These are phyloP conservation scores for Eutrema japonicum DNA, from an alignment of 345 rosid genomes.

Conservation along the genomic window DNA sequence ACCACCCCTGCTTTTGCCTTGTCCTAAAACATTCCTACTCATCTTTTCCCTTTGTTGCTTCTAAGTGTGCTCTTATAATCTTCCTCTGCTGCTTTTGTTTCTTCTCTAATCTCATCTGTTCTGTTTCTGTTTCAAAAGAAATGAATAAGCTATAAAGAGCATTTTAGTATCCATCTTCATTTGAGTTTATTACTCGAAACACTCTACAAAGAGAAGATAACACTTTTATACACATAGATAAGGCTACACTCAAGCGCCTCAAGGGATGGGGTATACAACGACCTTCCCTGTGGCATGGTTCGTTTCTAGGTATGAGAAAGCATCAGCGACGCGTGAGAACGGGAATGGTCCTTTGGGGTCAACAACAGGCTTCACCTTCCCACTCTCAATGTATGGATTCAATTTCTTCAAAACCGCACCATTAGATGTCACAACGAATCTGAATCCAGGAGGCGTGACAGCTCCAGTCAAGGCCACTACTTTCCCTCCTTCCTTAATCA, in stretches of 20 bases:
- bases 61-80: slow-evolving; percentile 7
- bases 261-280: slow-evolving; percentile 75
- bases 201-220: slow-evolving; percentile 13
- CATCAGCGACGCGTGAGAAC: slow-evolving; percentile 64
- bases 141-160: slow-evolving; percentile 37
- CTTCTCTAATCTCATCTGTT: background rate
- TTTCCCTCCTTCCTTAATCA: slow-evolving; percentile 82
- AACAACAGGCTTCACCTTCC: slow-evolving; percentile 78
- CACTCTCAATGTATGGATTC: slow-evolving; percentile 81
- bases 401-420: slow-evolving; percentile 82
- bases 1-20: slow-evolving; percentile 46
- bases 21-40: slow-evolving; percentile 25
- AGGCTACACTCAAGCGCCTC: slow-evolving; percentile 27
- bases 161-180: slow-evolving; percentile 22
- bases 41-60: slow-evolving; percentile 20
- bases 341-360: slow-evolving; percentile 92
- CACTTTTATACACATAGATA: slow-evolving; percentile 24
- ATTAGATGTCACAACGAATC: slow-evolving; percentile 89
- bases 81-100: slow-evolving; percentile 15
- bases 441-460: slow-evolving; percentile 84
- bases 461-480: slow-evolving; percentile 95
- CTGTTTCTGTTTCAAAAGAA: background rate
- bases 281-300: slow-evolving; percentile 81
- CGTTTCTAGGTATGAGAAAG: slow-evolving; percentile 86
- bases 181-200: slow-evolving; percentile 20